Conservation (phyloP, 2,329 filamentous ascomycete genomes). For the Teratosphaeriaceae sp. region DNA sequence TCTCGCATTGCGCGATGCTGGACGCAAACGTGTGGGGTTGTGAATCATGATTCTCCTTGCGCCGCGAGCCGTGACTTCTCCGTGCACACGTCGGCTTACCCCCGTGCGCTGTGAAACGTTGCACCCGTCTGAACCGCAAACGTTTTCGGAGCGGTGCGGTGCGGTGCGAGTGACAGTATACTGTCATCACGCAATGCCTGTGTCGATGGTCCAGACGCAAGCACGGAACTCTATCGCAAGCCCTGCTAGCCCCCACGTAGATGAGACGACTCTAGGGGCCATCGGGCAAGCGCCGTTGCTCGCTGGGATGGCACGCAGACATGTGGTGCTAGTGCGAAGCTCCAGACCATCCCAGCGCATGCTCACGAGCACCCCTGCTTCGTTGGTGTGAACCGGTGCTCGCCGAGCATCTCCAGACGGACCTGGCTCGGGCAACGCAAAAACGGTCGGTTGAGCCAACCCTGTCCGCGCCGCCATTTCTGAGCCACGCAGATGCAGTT, state of each 20-base stretch:
- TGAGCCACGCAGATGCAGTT: conserved; percentile 13
- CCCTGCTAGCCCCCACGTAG: no score
- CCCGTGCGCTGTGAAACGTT: conserved; percentile 20
- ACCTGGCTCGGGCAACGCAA: conserved; percentile 15
- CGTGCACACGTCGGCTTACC: conserved; percentile 16
- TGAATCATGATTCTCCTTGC: conserved; percentile 9
- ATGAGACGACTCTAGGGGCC: no score
- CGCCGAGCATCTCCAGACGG: conserved; percentile 22
- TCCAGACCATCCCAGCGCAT: no score
- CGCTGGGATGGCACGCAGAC: no score
- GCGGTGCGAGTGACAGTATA: no score
- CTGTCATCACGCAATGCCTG: no score
- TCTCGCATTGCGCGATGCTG: conserved; percentile 22
- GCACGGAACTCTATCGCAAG: no score
- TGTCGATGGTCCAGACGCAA: no score
- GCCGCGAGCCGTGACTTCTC: conserved; percentile 15
- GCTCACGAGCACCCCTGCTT: neutral
- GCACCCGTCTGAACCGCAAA: conserved; percentile 18
- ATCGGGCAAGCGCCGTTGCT: no score
- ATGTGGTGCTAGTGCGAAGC: no score
- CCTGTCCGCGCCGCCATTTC: conserved; percentile 14
- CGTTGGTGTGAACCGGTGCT: conserved; percentile 6
- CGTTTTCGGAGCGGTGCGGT: no score
- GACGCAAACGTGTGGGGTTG: conserved; percentile 14
- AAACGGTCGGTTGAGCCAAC: conserved; percentile 15